A percentile compares a stretch with the other conserved stretches of the same genome.
Conservation (phyloP, 306 rosid species). For the Pyrus betulifolia region DNA sequence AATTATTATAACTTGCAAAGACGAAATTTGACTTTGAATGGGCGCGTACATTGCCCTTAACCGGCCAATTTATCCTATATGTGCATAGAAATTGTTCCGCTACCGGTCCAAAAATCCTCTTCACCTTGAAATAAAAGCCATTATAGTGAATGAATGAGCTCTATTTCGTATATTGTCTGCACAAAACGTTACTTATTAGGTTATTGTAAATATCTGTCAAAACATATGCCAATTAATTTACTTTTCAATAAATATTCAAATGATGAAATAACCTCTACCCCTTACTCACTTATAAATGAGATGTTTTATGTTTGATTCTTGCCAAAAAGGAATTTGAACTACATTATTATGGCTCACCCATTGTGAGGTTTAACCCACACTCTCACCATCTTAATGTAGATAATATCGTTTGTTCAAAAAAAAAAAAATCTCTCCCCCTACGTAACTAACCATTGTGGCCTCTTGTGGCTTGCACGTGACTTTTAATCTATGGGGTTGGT, state of each 20-base stretch:
- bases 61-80: background rate
- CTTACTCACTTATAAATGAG: too few species aligned
- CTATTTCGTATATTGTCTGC: background rate
- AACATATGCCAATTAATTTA: too few species aligned
- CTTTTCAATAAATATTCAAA: too few species aligned
- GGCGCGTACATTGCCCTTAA: background rate
- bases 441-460: background rate
- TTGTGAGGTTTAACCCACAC: accelerated
- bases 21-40: background rate
- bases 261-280: too few species aligned
- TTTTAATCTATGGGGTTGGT: too few species aligned
- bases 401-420: too few species aligned
- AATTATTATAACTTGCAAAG: too few species aligned
- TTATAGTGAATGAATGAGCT: background rate
- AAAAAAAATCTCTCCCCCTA: background rate
- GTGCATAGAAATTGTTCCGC: too few species aligned
- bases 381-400: accelerated
- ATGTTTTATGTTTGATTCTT: accelerated
- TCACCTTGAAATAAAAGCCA: background rate
- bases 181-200: background rate
- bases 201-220: background rate
- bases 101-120: background rate
- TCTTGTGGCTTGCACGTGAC: background rate
- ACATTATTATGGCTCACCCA: accelerated
- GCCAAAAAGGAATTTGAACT: accelerated